Evolutionary conservation across 1,284 basidiomycete species (phyloP), one percentile per base, ranked within the genome.

Genomic region (Pulveroboletus sp.): DNA sequence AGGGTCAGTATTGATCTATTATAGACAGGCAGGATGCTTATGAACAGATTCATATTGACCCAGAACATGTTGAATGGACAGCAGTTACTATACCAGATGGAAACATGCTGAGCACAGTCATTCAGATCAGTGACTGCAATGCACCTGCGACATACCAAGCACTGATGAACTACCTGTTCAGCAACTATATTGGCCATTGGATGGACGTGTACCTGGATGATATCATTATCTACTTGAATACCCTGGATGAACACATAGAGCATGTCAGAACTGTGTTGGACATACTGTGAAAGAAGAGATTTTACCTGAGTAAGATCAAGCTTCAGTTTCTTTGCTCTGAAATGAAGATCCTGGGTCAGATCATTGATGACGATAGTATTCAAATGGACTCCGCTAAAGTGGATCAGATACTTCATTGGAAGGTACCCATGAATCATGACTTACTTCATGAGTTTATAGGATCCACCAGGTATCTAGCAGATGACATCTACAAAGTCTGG

Each of bases 301-400:
- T 76, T 1, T 74, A 68, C 59, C 60, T 77, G 0, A 62, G 62
- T 8, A 49, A 63, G 11, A 54, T 64, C 12, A 75, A 77, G 38
- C 49, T 75, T 3, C 59, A 5, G 2, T 38, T 38, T 20, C 36
- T 38, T 9, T 38, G 36, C 8, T 9, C 1, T 2, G n/a, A 38
- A 59, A 38, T 75, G 48, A 63, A 65, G 5, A 43, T 77, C 0
- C 58, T 78, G 0, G 77, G 77, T 0, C 66, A 64, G 0, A 54
- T 77, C 0, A 62, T 79, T 0, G 65, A 70, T 14, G 49, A 71
- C 7, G 44, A 71, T 0, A 76, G 76, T 0, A 77, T 80, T n/a
- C 49, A 59, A 0, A 76, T 77, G 67, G 76, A 78, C 26, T 65
- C 70, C 0, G 61, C 70, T 22, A 78, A 78, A 26, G 72, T 79